phyloP scores from a whole-genome alignment of 2,329 filamentous ascomycete genomes.

The Clonostachys chloroleuca region DNA sequence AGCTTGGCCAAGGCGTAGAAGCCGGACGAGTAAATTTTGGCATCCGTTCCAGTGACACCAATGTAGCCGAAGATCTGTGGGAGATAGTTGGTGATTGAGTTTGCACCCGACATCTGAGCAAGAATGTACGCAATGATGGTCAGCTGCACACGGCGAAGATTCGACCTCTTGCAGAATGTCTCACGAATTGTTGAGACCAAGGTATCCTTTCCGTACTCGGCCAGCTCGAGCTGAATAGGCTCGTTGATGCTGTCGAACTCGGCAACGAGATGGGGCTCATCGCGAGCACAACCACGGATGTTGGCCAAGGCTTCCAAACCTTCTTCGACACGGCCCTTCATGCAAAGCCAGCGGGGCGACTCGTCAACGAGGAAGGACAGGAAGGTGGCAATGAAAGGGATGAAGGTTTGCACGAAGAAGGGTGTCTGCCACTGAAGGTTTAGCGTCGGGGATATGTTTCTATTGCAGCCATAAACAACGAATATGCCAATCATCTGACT shows the following conservation, averaged over 20 bases:
- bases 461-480: slow-evolving; percentile 23
- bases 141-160: slow-evolving; percentile 32
- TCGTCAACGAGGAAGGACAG: slow-evolving; percentile 24
- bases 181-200: slow-evolving; percentile 17
- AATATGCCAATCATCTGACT: slow-evolving; percentile 21
- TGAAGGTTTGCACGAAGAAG: slow-evolving; percentile 4
- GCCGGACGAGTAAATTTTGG: slow-evolving; percentile 29
- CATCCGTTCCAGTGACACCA: slow-evolving; percentile 18
- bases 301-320: slow-evolving; percentile 8
- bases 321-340: slow-evolving; percentile 19
- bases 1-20: slow-evolving; percentile 39
- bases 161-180: slow-evolving; percentile 20
- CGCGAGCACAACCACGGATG: slow-evolving; percentile 16
- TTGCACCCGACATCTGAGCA: slow-evolving; percentile 36
- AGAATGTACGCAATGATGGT: slow-evolving; percentile 27
- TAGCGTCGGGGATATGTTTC: slow-evolving; percentile 14
- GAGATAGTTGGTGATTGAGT: slow-evolving; percentile 36
- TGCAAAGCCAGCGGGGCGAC: slow-evolving; percentile 28
- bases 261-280: slow-evolving; percentile 5
- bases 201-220: slow-evolving; percentile 14
- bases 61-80: slow-evolving; percentile 32
- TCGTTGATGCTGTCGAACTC: slow-evolving; percentile 19
- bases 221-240: slow-evolving; percentile 10
- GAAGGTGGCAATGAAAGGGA: slow-evolving; percentile 15
- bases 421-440: slow-evolving; percentile 18